Base-by-base conservation (phyloP, 352 stramenopile species). In the Phytophthora cajani region DNA sequence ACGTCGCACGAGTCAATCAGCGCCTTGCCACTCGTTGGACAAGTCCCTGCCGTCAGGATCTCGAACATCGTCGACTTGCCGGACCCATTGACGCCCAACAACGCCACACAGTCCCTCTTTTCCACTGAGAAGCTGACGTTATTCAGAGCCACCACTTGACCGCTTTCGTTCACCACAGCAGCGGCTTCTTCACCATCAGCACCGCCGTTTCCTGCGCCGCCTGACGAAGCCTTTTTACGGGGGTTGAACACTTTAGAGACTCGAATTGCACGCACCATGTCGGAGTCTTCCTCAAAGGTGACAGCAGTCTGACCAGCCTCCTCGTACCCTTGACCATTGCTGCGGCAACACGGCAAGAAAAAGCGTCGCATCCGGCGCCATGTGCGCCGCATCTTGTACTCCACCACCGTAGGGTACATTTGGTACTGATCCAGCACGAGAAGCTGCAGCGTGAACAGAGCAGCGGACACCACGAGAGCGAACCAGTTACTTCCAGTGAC, bases 11-110 rank as follows among this genome's bases (percentile, higher is more conserved):
- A 66, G 63, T 90, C 81, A 19, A 95, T 87, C 6, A 80, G 44
- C 7, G 81, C 88, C 9, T 69, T 76, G 5, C 90, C 91, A 17
- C 49, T 69, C 0, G 88, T 97, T 1, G 96, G 91, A 17, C 82
- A 75, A 44, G 97, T 78, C 30, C 96, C 90, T 25, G 93, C 96
- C 12, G 97, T 99, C 21, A 99, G 70, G 56, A 99, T 98, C 62
- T 94, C 87, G 64, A 99, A 99, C 53, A 97, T 98, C 3, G 97
- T 99, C 17, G 97, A 99, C 74, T 99, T 99, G n/a, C 96, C 95
- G 16, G 94, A 96, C 2, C 96, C 97, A 73, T 99, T 99, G 49
- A 97, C 89, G 3, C 97, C 96, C 14, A 99, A 73, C 4, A 99
- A 66, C 1, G 94, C 95, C 17, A 99, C 93, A 57, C 95, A 95